Evolutionary conservation across 352 stramenopile species (phyloP), one percentile per base, ranked within the genome.

Genomic region (Pythium guiyangense): DNA sequence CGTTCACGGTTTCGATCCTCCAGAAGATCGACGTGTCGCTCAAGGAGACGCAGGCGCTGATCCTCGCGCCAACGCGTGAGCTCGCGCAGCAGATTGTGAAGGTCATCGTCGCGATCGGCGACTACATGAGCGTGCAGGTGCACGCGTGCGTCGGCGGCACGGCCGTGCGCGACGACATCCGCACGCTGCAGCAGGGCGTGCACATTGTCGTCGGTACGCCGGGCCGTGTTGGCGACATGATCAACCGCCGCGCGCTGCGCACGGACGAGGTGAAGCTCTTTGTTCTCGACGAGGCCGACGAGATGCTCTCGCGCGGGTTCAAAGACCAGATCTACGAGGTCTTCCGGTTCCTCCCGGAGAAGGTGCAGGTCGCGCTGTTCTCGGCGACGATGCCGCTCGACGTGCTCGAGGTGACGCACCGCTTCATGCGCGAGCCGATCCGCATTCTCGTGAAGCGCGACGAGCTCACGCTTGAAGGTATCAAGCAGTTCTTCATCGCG

Each of bases 251-350:
- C 35, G 94, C 92, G 44, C 83, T 99, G 29, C 82, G 91, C 60
- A 92, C 98, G 12, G 92, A 98, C 60, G 79, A 88, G 57, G 96
- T 99, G 64, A 96, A 97, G 67, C 84, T 99, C 59, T 99, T 99
- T 69, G 94, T 98, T 62, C 77, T 99, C 44, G 97, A 99, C 84
- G 97, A 99, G 72, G 97, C 97, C 62, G 97, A 99, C 96, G 97
- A 99, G 82, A 99, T 99, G 97, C 92, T 99, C 51, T 98, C 87
- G 56, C 86, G 93, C 70, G 97, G 97, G 57, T 99, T 99, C 87
- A 99, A 99, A 85, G 97, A 99, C 73, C 97, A 99, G 80, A 99
- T 99, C 74, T 99, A 99, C 83, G 97, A 99, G 50, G 97, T 99
- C 37, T 99, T 99, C 84, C 96, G 98, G 59, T 99, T 98, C 84